phyloP scores from a whole-genome alignment of 371 early-diverging fungal genomes.

The Mortierella sp. region DNA sequence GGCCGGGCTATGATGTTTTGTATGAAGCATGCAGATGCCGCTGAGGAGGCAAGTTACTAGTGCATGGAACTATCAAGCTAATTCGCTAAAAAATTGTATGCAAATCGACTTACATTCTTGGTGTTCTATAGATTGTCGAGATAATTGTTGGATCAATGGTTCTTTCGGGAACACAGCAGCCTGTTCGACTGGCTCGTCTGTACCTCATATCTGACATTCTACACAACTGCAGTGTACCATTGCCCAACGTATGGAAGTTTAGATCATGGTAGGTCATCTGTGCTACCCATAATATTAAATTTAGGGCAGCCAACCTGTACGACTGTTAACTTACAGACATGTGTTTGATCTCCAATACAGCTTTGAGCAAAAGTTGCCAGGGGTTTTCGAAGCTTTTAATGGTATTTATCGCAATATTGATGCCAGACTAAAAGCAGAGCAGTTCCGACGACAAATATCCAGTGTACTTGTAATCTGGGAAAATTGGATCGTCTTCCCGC shows the following conservation, averaged over 20 bases:
- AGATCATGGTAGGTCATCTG: slow-evolving; percentile 65
- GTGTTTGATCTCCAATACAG: slow-evolving; percentile 29
- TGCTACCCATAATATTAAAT: not conserved
- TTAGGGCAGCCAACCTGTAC: too few relatives aligned
- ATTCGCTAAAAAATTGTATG: not conserved
- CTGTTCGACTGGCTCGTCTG: slow-evolving; percentile 80
- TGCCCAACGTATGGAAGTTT: slow-evolving; percentile 91
- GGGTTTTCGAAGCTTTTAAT: slow-evolving; percentile 80
- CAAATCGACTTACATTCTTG: not conserved
- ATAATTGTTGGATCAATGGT: slow-evolving; percentile 74
- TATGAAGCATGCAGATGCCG: slow-evolving; percentile 87
- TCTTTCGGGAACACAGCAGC: slow-evolving; percentile 69
- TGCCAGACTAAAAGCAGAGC: slow-evolving; percentile 87
- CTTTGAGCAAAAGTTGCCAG: slow-evolving; percentile 76
- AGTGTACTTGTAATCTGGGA: slow-evolving; percentile 87
- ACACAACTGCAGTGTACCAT: slow-evolving; percentile 83
- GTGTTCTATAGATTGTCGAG: slow-evolving; percentile 68
- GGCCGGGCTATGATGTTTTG: slow-evolving; percentile 90
- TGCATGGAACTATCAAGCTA: not conserved
- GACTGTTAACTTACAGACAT: not conserved
- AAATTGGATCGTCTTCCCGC: slow-evolving; percentile 88
- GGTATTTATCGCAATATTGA: slow-evolving; percentile 74
- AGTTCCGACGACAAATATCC: slow-evolving; percentile 76
- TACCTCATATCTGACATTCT: slow-evolving; percentile 89
- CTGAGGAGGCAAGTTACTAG: slow-evolving; percentile 70